Evolutionary conservation across 2,329 filamentous ascomycete genomes (phyloP).

Genomic region (Fusarium albidum): DNA sequence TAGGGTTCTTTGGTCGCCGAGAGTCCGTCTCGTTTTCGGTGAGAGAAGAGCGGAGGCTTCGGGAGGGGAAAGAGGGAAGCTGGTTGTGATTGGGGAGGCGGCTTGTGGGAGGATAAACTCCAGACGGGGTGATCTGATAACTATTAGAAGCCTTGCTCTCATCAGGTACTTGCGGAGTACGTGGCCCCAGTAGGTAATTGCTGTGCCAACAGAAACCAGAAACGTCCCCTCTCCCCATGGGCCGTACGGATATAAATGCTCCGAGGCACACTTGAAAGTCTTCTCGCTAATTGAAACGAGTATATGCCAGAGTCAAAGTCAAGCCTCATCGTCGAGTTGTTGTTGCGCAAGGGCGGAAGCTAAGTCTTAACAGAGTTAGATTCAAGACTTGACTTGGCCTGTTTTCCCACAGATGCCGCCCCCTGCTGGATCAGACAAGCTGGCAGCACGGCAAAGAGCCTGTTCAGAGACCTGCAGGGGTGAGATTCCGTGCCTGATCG

Average conservation of each 20-base stretch:
- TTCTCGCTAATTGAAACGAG: not conserved
- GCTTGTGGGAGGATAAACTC: too few relatives aligned
- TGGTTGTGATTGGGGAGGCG: too few relatives aligned
- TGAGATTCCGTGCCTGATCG: conserved; percentile 24
- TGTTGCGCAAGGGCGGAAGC: conserved; percentile 33
- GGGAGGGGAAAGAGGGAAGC: not conserved
- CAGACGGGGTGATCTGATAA: not conserved
- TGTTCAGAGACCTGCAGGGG: conserved; percentile 21
- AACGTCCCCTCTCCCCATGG: too few relatives aligned
- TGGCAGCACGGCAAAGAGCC: conserved; percentile 10
- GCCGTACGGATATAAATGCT: too few relatives aligned
- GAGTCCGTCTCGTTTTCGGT: conserved; percentile 2
- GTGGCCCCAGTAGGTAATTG: too few relatives aligned
- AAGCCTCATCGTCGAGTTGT: conserved; percentile 9
- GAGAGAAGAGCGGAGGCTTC: not conserved
- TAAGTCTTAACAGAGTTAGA: conserved; percentile 23
- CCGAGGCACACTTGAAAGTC: too few relatives aligned
- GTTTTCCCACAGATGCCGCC: conserved; percentile 32
- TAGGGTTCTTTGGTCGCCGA: not conserved
- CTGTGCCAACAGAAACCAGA: too few relatives aligned
- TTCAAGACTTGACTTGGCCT: conserved; percentile 20
- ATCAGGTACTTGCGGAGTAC: too few relatives aligned
- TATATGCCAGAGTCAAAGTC: not conserved
- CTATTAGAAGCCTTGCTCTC: not conserved
- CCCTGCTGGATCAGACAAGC: conserved; percentile 29